phyloP scores from a whole-genome alignment of 192 early-diverging fungal genomes.

The Rhizophagus clarus region DNA sequence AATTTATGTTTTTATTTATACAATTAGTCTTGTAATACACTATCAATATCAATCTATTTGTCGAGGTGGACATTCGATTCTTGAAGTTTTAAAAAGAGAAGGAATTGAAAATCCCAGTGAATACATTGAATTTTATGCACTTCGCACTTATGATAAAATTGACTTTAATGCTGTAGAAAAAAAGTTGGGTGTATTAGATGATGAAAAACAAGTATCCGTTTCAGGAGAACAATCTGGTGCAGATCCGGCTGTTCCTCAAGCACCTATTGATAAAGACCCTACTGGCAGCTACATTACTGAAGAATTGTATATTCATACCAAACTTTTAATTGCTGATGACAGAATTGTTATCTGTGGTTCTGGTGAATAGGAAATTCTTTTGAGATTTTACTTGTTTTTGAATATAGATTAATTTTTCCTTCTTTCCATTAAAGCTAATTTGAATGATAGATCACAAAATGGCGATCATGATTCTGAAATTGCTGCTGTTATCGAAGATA shows the following conservation, averaged over 20 bases:
- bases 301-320: constrained; percentile 86
- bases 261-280: background rate
- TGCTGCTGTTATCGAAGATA: constrained; percentile 83
- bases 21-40: constrained; percentile 67
- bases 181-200: background rate
- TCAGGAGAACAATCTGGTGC: background rate
- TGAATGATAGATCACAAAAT: constrained; percentile 86
- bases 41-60: constrained; percentile 82
- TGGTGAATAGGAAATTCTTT: constrained; percentile 28
- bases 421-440: constrained; percentile 56
- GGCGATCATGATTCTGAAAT: constrained; percentile 89
- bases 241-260: background rate
- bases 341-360: constrained; percentile 78
- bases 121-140: constrained; percentile 80
- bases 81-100: constrained; percentile 53
- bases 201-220: background rate
- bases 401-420: background rate
- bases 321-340: constrained; percentile 90
- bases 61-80: constrained; percentile 77
- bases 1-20: background rate
- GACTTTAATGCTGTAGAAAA: constrained; percentile 36
- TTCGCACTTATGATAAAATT: constrained; percentile 80
- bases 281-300: constrained; percentile 64
- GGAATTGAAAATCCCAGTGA: constrained; percentile 56
- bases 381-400: background rate